Conservation (phyloP, 257 asterid species). For the Solanum paucissectum region DNA sequence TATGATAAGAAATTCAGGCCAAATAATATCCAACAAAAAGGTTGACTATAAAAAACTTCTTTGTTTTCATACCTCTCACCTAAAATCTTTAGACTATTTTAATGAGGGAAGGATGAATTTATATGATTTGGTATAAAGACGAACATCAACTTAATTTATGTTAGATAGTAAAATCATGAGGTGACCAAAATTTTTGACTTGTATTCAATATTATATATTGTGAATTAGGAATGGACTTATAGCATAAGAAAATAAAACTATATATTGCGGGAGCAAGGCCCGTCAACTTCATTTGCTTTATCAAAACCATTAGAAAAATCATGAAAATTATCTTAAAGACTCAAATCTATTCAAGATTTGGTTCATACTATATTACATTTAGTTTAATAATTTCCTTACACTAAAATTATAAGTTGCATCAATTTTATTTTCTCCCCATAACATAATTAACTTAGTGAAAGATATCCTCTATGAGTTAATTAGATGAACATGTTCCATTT, state of each 20-base stretch:
- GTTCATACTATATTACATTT: neutral
- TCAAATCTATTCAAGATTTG: neutral
- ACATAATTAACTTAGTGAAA: neutral
- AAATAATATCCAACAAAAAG: too few relatives aligned
- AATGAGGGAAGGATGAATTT: neutral
- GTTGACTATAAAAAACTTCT: neutral
- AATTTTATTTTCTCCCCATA: neutral
- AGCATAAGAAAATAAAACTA: neutral
- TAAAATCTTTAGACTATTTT: neutral
- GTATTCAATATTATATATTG: neutral
- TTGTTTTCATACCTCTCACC: neutral
- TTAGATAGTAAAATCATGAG: slow-evolving; percentile 11
- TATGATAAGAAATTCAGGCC: too few relatives aligned
- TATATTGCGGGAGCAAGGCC: slow-evolving; percentile 3
- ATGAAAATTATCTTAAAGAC: slow-evolving; percentile 1
- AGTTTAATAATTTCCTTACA: neutral
- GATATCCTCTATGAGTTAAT: neutral
- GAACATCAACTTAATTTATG: neutral
- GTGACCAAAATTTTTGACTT: slow-evolving; percentile 1
- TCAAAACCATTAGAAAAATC: slow-evolving; percentile 1
- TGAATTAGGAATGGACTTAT: neutral
- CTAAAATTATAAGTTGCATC: neutral
- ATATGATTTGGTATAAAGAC: neutral
- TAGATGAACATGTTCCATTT: neutral
- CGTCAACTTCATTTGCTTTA: slow-evolving; percentile 25